Conservation (phyloP, 2,329 filamentous ascomycete genomes). For the Tolypocladium inflatum region DNA sequence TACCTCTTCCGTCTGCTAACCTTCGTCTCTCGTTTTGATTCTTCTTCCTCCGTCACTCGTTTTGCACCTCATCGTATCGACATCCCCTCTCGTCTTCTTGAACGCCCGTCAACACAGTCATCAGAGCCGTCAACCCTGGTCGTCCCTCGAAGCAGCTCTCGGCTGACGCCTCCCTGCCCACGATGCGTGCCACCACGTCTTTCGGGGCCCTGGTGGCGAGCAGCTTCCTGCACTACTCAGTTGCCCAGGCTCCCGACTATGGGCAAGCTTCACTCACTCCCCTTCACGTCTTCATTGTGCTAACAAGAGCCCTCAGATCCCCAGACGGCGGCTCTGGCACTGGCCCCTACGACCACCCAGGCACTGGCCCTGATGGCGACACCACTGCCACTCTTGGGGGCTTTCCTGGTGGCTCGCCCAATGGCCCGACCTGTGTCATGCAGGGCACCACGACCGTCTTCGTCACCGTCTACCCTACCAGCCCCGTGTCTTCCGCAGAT, state of each 20-base stretch:
- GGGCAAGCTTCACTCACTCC: slow-evolving; percentile 17
- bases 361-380: slow-evolving; percentile 1
- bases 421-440: slow-evolving; percentile 26
- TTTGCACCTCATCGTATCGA: slow-evolving; percentile 1
- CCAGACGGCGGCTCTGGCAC: slow-evolving; percentile 5
- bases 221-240: slow-evolving; percentile 20
- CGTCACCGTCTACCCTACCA: slow-evolving; percentile 32
- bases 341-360: slow-evolving; percentile 3
- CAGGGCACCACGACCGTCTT: slow-evolving; percentile 35
- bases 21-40: neutral
- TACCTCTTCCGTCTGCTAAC: neutral
- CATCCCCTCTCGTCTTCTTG: slow-evolving; percentile 7
- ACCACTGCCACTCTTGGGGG: slow-evolving; percentile 1
- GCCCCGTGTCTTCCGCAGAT: slow-evolving; percentile 9
- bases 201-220: slow-evolving; percentile 25
- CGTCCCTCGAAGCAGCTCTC: neutral
- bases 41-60: slow-evolving; percentile 1
- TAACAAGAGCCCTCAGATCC: slow-evolving; percentile 7
- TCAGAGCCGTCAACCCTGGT: neutral
- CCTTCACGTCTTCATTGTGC: neutral
- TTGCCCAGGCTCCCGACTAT: slow-evolving; percentile 21
- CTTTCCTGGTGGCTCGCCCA: slow-evolving; percentile 1
- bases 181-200: slow-evolving; percentile 28
- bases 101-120: slow-evolving; percentile 2
- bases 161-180: slow-evolving; percentile 8